Evolutionary conservation across 345 rosid genomes (phyloP).

Genomic region (Passiflora organensis): DNA sequence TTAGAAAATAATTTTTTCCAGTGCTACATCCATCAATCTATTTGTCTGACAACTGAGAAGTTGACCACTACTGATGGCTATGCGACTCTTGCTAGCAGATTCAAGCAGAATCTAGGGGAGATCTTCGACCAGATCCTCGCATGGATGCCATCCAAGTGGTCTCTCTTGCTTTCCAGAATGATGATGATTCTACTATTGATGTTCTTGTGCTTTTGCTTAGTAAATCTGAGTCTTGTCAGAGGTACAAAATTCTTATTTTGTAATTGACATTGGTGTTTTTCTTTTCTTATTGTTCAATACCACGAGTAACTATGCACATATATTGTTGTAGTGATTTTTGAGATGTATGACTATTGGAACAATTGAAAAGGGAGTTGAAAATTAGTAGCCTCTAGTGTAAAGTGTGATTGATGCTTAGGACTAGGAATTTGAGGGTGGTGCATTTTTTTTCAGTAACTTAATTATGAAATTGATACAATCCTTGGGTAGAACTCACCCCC

Average conservation of each 20-base stretch:
- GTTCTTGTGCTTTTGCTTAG: slow-evolving; percentile 51
- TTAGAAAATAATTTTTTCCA: neutral
- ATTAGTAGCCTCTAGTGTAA: too few relatives aligned
- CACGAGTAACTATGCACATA: slow-evolving; percentile 1
- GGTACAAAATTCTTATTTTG: slow-evolving; percentile 34
- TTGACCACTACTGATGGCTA: slow-evolving; percentile 7
- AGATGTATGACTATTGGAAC: neutral
- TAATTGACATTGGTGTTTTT: neutral
- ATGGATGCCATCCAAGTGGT: slow-evolving; percentile 70
- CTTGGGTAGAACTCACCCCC: too few relatives aligned
- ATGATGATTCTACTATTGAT: slow-evolving; percentile 40
- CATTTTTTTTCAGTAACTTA: too few relatives aligned
- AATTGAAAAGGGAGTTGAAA: neutral
- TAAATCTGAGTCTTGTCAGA: slow-evolving; percentile 33
- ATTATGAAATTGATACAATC: too few relatives aligned
- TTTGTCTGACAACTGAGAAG: neutral
- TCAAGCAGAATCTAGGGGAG: slow-evolving; percentile 83
- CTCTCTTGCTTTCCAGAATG: slow-evolving; percentile 68
- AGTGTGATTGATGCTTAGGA: too few relatives aligned
- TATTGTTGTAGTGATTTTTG: slow-evolving; percentile 3
- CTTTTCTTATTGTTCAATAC: neutral
- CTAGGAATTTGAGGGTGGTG: too few relatives aligned
- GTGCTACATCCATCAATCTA: neutral
- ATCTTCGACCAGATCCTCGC: slow-evolving; percentile 81
- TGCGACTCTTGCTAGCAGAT: slow-evolving; percentile 44